These are phyloP conservation scores for Penicillium sclerotiorum DNA, from an alignment of 2,329 filamentous ascomycete genomes.

Conservation along the genomic window DNA sequence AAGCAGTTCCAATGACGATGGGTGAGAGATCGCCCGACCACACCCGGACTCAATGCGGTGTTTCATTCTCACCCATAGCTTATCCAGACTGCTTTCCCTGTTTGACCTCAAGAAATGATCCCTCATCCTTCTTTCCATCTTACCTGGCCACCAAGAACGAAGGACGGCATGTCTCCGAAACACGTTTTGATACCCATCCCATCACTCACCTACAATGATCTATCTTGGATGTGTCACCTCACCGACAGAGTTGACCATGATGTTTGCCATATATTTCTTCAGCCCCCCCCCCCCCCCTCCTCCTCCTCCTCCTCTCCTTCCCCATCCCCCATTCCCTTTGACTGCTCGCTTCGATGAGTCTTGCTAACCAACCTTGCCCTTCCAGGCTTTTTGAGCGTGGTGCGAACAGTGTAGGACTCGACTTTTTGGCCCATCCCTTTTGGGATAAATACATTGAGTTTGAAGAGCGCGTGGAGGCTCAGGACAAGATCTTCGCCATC, in stretches of 20 bases:
- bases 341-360: slow-evolving; percentile 13
- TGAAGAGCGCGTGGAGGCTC: slow-evolving; percentile 83
- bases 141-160: slow-evolving; percentile 30
- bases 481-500: slow-evolving; percentile 83
- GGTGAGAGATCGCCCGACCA: slow-evolving; percentile 66
- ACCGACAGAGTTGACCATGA: slow-evolving; percentile 42
- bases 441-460: slow-evolving; percentile 99
- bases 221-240: slow-evolving; percentile 36
- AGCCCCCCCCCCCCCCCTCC: slow-evolving; percentile 4
- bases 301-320: slow-evolving; percentile 31
- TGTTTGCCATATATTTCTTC: slow-evolving; percentile 48
- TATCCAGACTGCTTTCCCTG: slow-evolving; percentile 54
- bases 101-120: slow-evolving; percentile 37
- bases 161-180: slow-evolving; percentile 37
- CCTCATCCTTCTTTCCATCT: slow-evolving; percentile 17
- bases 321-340: slow-evolving; percentile 37
- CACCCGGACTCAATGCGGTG: slow-evolving; percentile 44
- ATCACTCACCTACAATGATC: slow-evolving; percentile 42
- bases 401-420: slow-evolving; percentile 79
- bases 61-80: slow-evolving; percentile 56
- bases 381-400: slow-evolving; percentile 88
- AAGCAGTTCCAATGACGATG: slow-evolving; percentile 48
- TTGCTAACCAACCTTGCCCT: slow-evolving; percentile 42
- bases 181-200: slow-evolving; percentile 30
- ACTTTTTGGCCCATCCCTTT: slow-evolving; percentile 92